Conservation (phyloP, 306 rosid species). For the Prunus salicina region DNA sequence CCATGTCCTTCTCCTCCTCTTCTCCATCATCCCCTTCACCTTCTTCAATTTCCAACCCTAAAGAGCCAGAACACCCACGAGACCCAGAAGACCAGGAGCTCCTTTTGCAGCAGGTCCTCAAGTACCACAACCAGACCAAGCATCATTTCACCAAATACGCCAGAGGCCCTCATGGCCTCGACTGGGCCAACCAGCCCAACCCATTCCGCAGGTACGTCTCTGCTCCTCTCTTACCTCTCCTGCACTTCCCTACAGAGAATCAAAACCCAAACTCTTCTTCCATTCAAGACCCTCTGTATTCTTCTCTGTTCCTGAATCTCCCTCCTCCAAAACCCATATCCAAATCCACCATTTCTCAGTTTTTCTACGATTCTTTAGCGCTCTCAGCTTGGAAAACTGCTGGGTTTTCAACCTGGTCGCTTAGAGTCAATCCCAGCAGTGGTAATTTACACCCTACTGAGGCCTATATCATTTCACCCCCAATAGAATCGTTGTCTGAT, state of each 20-base stretch:
- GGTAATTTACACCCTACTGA: conserved; percentile 93
- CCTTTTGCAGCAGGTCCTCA: conserved; percentile 40
- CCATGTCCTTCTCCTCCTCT: conserved; percentile 50
- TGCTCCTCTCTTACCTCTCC: conserved; percentile 69
- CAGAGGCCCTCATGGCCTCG: conserved; percentile 84
- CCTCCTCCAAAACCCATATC: conserved; percentile 74
- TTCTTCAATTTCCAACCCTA: conserved; percentile 20
- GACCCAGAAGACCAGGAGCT: conserved; percentile 42
- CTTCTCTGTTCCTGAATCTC: conserved; percentile 60
- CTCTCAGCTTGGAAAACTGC: conserved; percentile 90
- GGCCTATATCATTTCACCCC: conserved; percentile 65
- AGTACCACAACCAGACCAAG: conserved; percentile 77
- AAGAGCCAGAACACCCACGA: conserved; percentile 11
- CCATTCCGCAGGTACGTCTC: conserved; percentile 79
- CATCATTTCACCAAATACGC: conserved; percentile 68
- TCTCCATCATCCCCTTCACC: conserved; percentile 31
- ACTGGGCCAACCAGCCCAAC: conserved; percentile 98
- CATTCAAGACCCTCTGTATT: conserved; percentile 42
- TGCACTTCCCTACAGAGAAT: conserved; percentile 41
- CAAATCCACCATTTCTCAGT: conserved; percentile 61
- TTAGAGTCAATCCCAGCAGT: conserved; percentile 91
- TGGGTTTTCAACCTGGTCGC: conserved; percentile 72
- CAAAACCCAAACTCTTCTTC: background rate
- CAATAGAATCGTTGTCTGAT: conserved; percentile 42
- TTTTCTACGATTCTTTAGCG: conserved; percentile 73